Evolutionary conservation across 108 stramenopile species (phyloP), one percentile per base, ranked within the genome.

Genomic region (Pseudonitzschia multistriata): DNA sequence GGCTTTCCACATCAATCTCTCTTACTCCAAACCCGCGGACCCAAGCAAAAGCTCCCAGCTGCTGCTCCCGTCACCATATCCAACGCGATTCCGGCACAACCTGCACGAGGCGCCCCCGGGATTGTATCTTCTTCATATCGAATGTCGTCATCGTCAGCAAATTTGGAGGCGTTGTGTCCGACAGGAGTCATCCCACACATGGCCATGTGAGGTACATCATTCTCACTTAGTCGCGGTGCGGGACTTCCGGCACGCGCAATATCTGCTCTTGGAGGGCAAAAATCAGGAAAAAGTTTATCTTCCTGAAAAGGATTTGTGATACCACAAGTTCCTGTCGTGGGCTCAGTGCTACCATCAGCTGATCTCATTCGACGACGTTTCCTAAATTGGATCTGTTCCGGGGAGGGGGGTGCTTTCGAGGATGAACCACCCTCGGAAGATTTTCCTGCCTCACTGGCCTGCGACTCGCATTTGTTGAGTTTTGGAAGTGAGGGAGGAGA

Each of bases 201-300:
- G n/a, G 61, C 68, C 62, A 70, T 79, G 40, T 48, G 47, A 4
- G 57, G 57, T 4, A 59, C 57, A 25, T 71, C 59, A 29, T 64
- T 53, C 3, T 57, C 50, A 37, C 47, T 57, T 8, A 40, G 30
- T 34, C 67, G 60, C 10, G 54, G 67, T 4, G 49, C 39, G 47
- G 79, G 79, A 54, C 70, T 74, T 7, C 69, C 53, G 10, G 67
- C 40, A 24, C 83, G 75, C 11, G 47, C 76, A 15, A 84, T 62
- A 60, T 84, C 79, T 5, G 83, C 83, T 19, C 83, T 31, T 0
- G 83, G 83, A 67, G 83, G 83, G 49, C 83, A 84, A 67, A 84
- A 84, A 52, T 84, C 83, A 10, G 77, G 73, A 34, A 84, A 84
- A 36, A 84, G 66, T 29, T 74, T 74, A 49, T 84, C 83, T 25